Evolutionary conservation across 129 eudicot genomes (phyloP).

Genomic region (carrot (Daucus carota)): DH1_v3.0 NC_030382.2:46765001-46765500

Average conservation of each 20-base stretch:
- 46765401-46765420: background rate
- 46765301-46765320: background rate
- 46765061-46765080: conserved; percentile 13
- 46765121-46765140: background rate
- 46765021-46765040: conserved; percentile 12
- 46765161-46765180: conserved; percentile 9
- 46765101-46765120: conserved; percentile 8
- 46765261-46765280: background rate
- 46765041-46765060: background rate
- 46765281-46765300: background rate
- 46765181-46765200: background rate
- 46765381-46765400: background rate
- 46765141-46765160: background rate
- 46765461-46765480: background rate
- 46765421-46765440: background rate
- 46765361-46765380: background rate
- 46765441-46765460: background rate
- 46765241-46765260: background rate
- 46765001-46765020: conserved; percentile 15
- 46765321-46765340: background rate
- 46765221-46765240: background rate
- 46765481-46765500: background rate
- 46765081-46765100: background rate
- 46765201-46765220: background rate
- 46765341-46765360: background rate